Evolutionary conservation across 495 filamentous ascomycete species (phyloP).

Genomic region (Penicillium paradoxum): DNA sequence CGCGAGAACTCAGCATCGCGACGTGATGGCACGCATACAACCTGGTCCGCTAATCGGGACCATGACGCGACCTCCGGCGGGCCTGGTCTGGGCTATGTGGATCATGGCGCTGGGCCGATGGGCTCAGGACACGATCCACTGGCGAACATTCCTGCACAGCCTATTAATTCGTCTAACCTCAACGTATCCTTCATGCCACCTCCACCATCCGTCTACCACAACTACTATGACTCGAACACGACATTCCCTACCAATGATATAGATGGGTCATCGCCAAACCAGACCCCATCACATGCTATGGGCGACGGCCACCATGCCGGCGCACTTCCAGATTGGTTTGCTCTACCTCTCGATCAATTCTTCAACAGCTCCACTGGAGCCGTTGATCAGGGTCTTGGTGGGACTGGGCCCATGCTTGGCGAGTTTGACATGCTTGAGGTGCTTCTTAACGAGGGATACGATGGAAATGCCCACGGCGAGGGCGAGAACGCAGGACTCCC

Average conservation of each 20-base stretch:
- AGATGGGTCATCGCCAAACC: conserved; percentile 24
- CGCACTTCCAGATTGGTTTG: conserved; percentile 44
- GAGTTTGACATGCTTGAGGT: conserved; percentile 48
- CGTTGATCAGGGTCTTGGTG: conserved; percentile 47
- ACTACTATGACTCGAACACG: conserved; percentile 42
- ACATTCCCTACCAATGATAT: conserved; percentile 28
- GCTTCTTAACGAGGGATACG: conserved; percentile 43
- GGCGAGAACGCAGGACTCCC: conserved; percentile 19
- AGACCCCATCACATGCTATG: conserved; percentile 30
- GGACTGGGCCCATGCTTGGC: conserved; percentile 45
- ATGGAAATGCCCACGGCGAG: conserved; percentile 28
- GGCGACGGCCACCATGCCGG: conserved; percentile 26
- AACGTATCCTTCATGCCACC: conserved; percentile 49
- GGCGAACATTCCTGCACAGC: conserved; percentile 42
- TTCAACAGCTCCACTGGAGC: conserved; percentile 45
- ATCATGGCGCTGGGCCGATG: conserved; percentile 26
- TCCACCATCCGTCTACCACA: conserved; percentile 44
- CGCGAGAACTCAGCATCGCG: conserved; percentile 27
- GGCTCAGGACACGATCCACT: conserved; percentile 40
- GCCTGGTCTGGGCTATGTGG: conserved; percentile 28
- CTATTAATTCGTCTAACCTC: conserved; percentile 46
- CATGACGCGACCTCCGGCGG: conserved; percentile 24
- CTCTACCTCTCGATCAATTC: conserved; percentile 47
- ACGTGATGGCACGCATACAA: conserved; percentile 27
- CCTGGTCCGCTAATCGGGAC: conserved; percentile 27